phyloP scores from a whole-genome alignment of 2,329 filamentous ascomycete species.

The Sordariomycetes sp. region DNA sequence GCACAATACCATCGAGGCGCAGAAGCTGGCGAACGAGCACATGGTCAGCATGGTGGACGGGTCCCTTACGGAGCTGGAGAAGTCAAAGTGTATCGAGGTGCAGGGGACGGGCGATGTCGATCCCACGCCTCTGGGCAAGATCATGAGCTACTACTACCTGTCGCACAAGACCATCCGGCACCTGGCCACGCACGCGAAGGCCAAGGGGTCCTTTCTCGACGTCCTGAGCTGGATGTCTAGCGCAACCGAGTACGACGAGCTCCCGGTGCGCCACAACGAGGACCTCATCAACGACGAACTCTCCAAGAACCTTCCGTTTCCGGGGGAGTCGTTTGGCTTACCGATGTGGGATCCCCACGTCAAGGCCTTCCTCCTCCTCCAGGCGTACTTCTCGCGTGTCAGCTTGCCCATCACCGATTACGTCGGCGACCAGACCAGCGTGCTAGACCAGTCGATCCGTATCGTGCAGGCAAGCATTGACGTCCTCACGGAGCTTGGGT shows the following conservation, averaged over 20 bases:
- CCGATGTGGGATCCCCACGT: conserved; percentile 99
- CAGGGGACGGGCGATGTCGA: conserved; percentile 84
- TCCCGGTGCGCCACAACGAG: conserved; percentile 96
- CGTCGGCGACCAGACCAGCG: conserved; percentile 81
- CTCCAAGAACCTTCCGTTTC: conserved; percentile 64
- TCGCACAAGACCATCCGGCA: conserved; percentile 91
- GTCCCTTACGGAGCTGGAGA: conserved; percentile 69
- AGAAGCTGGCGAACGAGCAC: conserved; percentile 82
- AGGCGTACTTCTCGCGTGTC: conserved; percentile 90
- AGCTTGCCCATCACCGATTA: conserved; percentile 94
- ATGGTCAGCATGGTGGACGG: conserved; percentile 89
- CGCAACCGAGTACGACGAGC: conserved; percentile 92
- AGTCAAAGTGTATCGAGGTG: conserved; percentile 74
- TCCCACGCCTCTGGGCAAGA: conserved; percentile 84
- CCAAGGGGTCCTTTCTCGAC: conserved; percentile 66
- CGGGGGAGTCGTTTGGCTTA: conserved; percentile 51
- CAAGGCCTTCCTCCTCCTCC: conserved; percentile 86
- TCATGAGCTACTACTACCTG: conserved; percentile 99
- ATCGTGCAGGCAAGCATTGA: conserved; percentile 94
- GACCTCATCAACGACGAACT: conserved; percentile 93
- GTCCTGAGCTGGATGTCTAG: conserved; percentile 86
- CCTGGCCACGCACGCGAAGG: conserved; percentile 66
- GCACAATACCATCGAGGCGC: conserved; percentile 77
- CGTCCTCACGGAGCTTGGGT: conserved; percentile 81
- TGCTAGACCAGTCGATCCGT: conserved; percentile 92